Percentiles rank a stretch among this genome's conserved stretches.
Conservation (phyloP, 176 grass and related monocot genomes). For the Carex parvula region DNA sequence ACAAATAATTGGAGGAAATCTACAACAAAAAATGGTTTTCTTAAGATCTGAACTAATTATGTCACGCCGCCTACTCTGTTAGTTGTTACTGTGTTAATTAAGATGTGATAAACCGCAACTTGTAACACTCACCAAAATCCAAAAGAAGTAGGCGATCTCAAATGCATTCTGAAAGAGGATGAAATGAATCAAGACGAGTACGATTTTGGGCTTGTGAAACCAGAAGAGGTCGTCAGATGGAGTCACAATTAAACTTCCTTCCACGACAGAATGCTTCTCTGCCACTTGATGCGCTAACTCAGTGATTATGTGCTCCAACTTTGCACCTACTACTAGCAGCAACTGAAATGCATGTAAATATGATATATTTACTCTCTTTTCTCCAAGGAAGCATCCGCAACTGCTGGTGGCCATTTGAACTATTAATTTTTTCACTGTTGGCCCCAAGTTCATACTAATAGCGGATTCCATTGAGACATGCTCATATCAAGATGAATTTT, state of each 20-base stretch:
- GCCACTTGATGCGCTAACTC: constrained; percentile 69
- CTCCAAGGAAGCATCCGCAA: background rate
- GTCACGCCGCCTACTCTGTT: background rate
- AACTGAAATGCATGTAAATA: constrained; percentile 26
- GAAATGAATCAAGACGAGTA: constrained; percentile 79
- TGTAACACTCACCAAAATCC: constrained; percentile 51
- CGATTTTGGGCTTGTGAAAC: constrained; percentile 56
- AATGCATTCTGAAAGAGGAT: constrained; percentile 79
- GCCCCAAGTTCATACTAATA: background rate
- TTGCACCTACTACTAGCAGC: constrained; percentile 56
- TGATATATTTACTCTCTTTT: background rate
- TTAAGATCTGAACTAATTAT: background rate
- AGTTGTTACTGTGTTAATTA: background rate
- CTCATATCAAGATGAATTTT: background rate
- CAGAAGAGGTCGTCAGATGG: constrained; percentile 76
- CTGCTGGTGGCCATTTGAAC: background rate
- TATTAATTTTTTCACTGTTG: background rate
- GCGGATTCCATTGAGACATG: background rate
- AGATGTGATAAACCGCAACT: background rate
- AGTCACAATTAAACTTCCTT: constrained; percentile 54
- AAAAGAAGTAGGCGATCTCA: constrained; percentile 81
- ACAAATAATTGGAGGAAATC: background rate
- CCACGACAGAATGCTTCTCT: constrained; percentile 40
- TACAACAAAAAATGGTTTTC: background rate
- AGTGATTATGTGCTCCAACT: constrained; percentile 82